These are phyloP conservation scores for Coniochaeta sp. DNA, from an alignment of 2,329 filamentous ascomycete genomes.

Conservation along the genomic window DNA sequence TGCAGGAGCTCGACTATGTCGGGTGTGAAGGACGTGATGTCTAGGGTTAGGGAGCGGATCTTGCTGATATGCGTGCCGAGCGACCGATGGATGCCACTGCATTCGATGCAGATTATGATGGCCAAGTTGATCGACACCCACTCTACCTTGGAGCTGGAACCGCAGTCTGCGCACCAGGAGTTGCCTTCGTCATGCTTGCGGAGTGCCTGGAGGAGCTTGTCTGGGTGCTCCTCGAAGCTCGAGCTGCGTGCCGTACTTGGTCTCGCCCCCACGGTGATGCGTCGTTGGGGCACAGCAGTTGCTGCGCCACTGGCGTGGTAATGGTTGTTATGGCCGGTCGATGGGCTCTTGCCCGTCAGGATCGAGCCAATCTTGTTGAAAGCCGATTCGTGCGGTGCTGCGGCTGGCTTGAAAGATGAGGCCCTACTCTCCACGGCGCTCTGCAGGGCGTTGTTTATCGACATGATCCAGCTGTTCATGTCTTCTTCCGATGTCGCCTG, in stretches of 20 bases:
- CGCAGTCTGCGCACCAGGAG: slow-evolving; percentile 89
- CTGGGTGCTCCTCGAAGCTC: slow-evolving; percentile 73
- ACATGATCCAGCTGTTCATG: slow-evolving; percentile 92
- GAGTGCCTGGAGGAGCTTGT: slow-evolving; percentile 78
- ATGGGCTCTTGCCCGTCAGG: slow-evolving; percentile 84
- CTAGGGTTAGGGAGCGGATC: slow-evolving; percentile 86
- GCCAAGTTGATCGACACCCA: slow-evolving; percentile 99
- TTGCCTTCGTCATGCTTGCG: slow-evolving; percentile 90
- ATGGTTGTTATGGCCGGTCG: slow-evolving; percentile 45
- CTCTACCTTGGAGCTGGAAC: slow-evolving; percentile 85
- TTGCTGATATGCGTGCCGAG: slow-evolving; percentile 97
- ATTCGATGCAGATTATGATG: slow-evolving; percentile 95
- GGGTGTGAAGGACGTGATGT: slow-evolving; percentile 91
- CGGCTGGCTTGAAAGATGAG: slow-evolving; percentile 39
- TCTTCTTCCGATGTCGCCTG: slow-evolving; percentile 97
- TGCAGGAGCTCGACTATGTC: slow-evolving; percentile 94
- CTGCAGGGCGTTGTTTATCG: slow-evolving; percentile 95
- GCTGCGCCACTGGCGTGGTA: slow-evolving; percentile 24
- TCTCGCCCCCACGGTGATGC: slow-evolving; percentile 86
- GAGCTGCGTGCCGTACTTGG: slow-evolving; percentile 67
- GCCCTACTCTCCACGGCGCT: slow-evolving; percentile 84
- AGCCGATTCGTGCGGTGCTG: slow-evolving; percentile 37
- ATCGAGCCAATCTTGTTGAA: slow-evolving; percentile 80
- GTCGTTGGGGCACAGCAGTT: slow-evolving; percentile 62
- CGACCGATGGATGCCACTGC: slow-evolving; percentile 93